These are phyloP conservation scores for Adansonia rubrostipa DNA, from an alignment of 441 rosid genomes.

Conservation along the genomic window DNA sequence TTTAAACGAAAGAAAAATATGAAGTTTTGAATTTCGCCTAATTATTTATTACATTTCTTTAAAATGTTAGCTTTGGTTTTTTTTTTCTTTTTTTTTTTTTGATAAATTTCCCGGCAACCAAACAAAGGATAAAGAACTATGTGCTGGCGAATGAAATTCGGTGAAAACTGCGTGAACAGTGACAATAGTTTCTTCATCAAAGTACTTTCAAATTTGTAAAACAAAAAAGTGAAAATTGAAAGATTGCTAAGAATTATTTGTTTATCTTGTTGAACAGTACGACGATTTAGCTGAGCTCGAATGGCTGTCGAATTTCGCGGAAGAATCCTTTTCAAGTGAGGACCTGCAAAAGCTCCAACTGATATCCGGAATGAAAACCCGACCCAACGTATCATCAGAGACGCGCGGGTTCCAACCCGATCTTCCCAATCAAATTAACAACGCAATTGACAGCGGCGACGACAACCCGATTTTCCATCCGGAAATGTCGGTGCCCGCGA, in stretches of 20 bases:
- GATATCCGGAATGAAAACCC: constrained; percentile 66
- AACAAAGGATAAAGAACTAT: constrained; percentile 8
- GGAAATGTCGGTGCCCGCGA: constrained; percentile 69
- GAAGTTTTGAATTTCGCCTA: neutral
- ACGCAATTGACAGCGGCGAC: constrained; percentile 10
- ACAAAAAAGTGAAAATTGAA: neutral
- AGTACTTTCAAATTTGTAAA: constrained; percentile 10
- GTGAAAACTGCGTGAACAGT: neutral
- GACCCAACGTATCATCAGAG: constrained; percentile 56
- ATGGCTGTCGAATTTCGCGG: constrained; percentile 93
- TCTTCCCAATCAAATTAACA: constrained; percentile 20
- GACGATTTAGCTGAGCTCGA: constrained; percentile 93
- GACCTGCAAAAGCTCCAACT: constrained; percentile 86
- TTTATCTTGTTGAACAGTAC: constrained; percentile 44
- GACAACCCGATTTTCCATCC: constrained; percentile 51
- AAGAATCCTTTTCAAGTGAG: constrained; percentile 94
- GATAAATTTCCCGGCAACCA: constrained; percentile 3
- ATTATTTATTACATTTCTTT: neutral
- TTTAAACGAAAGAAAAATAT: neutral
- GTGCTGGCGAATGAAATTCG: constrained; percentile 28
- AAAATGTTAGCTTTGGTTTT: neutral
- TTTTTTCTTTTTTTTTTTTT: neutral
- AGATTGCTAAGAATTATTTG: neutral
- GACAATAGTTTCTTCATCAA: constrained; percentile 17
- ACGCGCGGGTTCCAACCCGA: constrained; percentile 43